phyloP scores from a whole-genome alignment of 495 filamentous ascomycete genomes.

The Darksidea phi region DNA sequence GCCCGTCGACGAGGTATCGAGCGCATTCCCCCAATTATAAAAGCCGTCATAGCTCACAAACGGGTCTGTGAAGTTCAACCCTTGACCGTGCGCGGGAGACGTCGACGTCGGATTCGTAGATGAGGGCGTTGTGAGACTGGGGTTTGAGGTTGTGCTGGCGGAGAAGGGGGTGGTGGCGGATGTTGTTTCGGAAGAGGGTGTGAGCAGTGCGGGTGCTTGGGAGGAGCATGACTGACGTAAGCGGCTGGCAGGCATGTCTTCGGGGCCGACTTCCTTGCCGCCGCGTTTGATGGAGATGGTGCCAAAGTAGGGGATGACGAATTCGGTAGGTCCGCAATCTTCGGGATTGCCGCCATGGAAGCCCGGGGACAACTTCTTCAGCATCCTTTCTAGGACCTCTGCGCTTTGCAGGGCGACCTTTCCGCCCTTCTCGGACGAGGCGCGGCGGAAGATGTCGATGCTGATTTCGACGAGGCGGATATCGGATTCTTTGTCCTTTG shows the following conservation, averaged over 20 bases:
- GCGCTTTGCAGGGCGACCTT: slow-evolving; percentile 52
- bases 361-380: slow-evolving; percentile 34
- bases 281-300: slow-evolving; percentile 36
- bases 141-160: slow-evolving; percentile 4
- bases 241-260: background rate
- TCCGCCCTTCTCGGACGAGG: slow-evolving; percentile 47
- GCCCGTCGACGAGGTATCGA: background rate
- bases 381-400: slow-evolving; percentile 46
- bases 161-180: slow-evolving; percentile 8
- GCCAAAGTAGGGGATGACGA: slow-evolving; percentile 39
- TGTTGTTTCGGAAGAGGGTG: slow-evolving; percentile 14
- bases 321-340: slow-evolving; percentile 9
- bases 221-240: background rate
- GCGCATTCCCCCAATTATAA: slow-evolving; percentile 28
- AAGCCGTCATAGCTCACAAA: slow-evolving; percentile 39
- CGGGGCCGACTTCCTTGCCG: slow-evolving; percentile 3
- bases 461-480: slow-evolving; percentile 48
- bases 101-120: slow-evolving; percentile 10
- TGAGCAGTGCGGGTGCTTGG: slow-evolving; percentile 6
- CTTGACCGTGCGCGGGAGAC: background rate
- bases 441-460: slow-evolving; percentile 46
- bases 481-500: slow-evolving; percentile 48
- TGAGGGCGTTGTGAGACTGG: slow-evolving; percentile 2
- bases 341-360: background rate
- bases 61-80: background rate